These are phyloP conservation scores for Vitis amurensis DNA, from an alignment of 164 flowering plant genomes.

Conservation along the genomic window DNA sequence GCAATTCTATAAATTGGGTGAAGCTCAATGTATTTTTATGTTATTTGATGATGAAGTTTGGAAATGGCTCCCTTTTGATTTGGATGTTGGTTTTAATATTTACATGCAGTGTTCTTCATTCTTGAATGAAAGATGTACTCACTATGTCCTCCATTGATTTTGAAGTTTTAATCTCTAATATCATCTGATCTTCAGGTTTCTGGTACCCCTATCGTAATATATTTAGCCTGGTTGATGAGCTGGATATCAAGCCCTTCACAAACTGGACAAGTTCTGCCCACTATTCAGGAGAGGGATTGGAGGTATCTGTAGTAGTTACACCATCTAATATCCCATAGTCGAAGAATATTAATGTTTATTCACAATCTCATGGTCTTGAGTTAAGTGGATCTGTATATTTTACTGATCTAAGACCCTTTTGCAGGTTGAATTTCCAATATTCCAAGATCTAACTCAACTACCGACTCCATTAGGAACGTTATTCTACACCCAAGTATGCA, in stretches of 20 bases:
- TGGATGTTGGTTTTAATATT: no score
- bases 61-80: no score
- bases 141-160: no score
- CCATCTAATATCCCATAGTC: neutral
- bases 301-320: constrained; percentile 31
- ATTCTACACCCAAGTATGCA: constrained; percentile 43
- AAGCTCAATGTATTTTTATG: no score
- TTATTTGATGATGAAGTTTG: no score
- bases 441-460: constrained; percentile 49
- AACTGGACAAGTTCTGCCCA: constrained; percentile 57
- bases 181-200: constrained; percentile 37
- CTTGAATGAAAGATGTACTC: no score
- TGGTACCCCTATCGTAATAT: constrained; percentile 60
- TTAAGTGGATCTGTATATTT: neutral
- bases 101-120: no score
- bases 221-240: constrained; percentile 60
- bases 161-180: no score
- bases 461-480: constrained; percentile 61
- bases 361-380: neutral
- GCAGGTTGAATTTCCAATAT: constrained; percentile 64
- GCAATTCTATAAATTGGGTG: no score
- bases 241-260: constrained; percentile 59
- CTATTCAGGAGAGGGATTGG: constrained; percentile 58
- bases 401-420: constrained; percentile 1
- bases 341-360: neutral